These are phyloP conservation scores for Yarrowia sp. DNA, from an alignment of 805 yeast species.

Conservation along the genomic window DNA sequence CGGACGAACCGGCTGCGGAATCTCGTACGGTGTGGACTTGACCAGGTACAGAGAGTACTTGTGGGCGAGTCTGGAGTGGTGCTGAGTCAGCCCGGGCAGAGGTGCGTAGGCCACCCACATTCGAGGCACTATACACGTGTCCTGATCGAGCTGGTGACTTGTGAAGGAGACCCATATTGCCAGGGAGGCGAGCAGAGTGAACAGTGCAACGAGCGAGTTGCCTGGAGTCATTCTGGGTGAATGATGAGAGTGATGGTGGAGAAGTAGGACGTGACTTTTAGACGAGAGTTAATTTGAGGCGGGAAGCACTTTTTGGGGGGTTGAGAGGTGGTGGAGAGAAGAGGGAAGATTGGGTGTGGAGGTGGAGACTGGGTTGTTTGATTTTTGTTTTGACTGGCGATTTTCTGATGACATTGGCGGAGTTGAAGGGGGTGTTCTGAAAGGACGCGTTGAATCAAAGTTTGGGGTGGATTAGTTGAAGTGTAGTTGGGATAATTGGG, in stretches of 20 bases:
- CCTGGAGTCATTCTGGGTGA: background rate
- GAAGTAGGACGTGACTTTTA: background rate
- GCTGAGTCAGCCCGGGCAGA: conserved; percentile 41
- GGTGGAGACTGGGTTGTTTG: no score
- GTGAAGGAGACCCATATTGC: conserved; percentile 7
- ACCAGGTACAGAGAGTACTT: conserved; percentile 84
- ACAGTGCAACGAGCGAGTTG: conserved; percentile 3
- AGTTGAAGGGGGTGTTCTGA: no score
- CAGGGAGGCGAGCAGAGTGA: conserved; percentile 1
- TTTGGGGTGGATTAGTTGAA: no score
- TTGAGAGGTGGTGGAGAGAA: background rate
- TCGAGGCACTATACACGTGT: conserved; percentile 43
- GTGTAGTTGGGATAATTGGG: no score
- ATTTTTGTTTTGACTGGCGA: no score
- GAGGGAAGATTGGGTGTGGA: background rate
- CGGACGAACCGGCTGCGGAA: conserved; percentile 49
- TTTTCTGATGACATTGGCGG: no score
- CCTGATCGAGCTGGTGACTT: conserved; percentile 1
- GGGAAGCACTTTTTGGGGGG: no score
- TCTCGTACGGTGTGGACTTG: conserved; percentile 62
- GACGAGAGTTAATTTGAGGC: no score
- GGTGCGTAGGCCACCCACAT: conserved; percentile 44
- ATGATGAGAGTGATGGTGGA: background rate
- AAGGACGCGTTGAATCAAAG: no score
- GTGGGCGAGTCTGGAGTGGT: conserved; percentile 72